Conservation (phyloP, 306 rosid genomes). For the Purshia tridentata region DNA sequence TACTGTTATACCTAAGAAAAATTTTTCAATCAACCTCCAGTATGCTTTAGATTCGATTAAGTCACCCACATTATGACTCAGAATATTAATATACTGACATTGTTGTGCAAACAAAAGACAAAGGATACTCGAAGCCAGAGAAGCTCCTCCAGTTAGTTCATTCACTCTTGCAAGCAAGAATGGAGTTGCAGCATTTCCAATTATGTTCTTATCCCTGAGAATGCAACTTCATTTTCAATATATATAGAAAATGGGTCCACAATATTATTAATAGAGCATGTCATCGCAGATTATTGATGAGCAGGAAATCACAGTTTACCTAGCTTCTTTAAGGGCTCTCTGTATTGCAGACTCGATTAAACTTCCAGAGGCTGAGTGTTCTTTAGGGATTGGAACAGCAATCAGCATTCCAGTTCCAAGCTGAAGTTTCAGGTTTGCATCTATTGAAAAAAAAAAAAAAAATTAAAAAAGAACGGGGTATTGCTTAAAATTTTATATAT, state of each 20-base stretch:
- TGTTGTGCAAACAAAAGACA: not conserved
- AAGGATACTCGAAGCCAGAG: conserved; percentile 88
- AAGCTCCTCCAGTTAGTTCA: conserved; percentile 82
- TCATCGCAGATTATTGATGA: not conserved
- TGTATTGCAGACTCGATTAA: conserved; percentile 76
- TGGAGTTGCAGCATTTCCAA: conserved; percentile 85
- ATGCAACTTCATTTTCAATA: conserved; percentile 1
- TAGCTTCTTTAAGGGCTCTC: conserved; percentile 70
- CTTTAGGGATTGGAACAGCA: conserved; percentile 85
- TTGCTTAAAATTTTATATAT: not conserved
- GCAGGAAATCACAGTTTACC: conserved; percentile 37
- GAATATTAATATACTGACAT: not conserved
- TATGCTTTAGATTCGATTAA: not conserved
- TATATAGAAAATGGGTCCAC: not conserved
- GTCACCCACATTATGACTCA: not conserved
- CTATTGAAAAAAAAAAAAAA: conserved; percentile 40
- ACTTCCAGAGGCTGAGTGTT: conserved; percentile 73
- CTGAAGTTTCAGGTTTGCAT: conserved; percentile 61
- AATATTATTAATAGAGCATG: not conserved
- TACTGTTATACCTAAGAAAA: not conserved
- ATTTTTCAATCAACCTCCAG: not conserved
- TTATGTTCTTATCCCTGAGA: conserved; percentile 63
- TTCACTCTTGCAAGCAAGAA: conserved; percentile 77
- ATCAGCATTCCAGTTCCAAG: conserved; percentile 77
- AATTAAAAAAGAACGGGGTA: not conserved